Evolutionary conservation across 2,329 filamentous ascomycete species (phyloP), one percentile per base, ranked within the genome.

Genomic region (Aspergillus clavatus): DNA sequence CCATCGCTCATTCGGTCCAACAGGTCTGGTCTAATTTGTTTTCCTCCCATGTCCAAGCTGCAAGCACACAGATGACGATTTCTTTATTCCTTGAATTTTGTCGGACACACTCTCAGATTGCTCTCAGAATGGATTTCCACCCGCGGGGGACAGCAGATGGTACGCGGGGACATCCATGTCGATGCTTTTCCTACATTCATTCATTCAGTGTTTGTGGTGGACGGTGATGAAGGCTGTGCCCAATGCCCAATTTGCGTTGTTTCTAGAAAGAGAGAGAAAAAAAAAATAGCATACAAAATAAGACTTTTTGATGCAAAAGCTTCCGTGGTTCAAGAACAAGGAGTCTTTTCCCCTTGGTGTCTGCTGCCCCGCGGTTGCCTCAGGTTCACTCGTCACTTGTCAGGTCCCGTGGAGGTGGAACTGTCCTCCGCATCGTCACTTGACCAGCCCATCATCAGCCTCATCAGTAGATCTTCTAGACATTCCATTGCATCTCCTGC

Each of bases 341-440:
- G 16, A 22, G 16, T 21, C 26, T 23, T 16, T 6, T 42, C 16
- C 22, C 24, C 7, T 22, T 19, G 23, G 8, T 45, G 41, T 33
- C 33, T 22, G 31, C 19, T 35, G 31, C 31, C 31, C 31, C 31
- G 31, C 31, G 10, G 31, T n/a, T n/a, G n/a, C n/a, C n/a, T n/a
- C n/a, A n/a, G n/a, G n/a, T n/a, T n/a, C n/a, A n/a, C n/a, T n/a
- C n/a, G n/a, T n/a, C n/a, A n/a, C n/a, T n/a, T n/a, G n/a, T n/a
- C 4, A 43, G 37, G 45, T 52, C 47, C 50, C 50, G n/a, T n/a
- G n/a, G n/a, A n/a, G n/a, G 50, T 53, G 50, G 50, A 46, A 35
- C 16, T 35, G 31, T 19, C 31, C 31, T 43, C 50, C 35, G 41
- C 23, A 26, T 40, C 48, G 48, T 54, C 51, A 53, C 48, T 52